Percentiles rank a stretch among this genome's conserved stretches.
phyloP scores from a whole-genome alignment of 2,329 filamentous ascomycete species.

The Sporothrix mexicana region DNA sequence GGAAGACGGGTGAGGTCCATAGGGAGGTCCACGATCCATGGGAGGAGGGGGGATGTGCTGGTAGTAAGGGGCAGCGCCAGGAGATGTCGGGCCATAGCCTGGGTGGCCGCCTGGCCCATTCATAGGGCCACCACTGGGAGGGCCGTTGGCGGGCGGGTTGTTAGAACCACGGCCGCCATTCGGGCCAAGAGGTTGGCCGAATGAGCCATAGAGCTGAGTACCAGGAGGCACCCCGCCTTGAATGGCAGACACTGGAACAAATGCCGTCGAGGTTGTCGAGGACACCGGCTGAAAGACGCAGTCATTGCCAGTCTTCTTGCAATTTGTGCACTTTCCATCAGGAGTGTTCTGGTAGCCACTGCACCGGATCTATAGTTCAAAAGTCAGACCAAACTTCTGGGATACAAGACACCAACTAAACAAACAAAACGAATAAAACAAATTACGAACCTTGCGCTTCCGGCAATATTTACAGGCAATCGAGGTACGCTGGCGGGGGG shows the following conservation, averaged over 20 bases:
- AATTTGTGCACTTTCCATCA: conserved; percentile 66
- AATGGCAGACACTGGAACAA: conserved; percentile 64
- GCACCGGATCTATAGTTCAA: conserved; percentile 59
- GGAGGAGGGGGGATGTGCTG: conserved; percentile 20
- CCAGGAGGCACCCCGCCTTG: conserved; percentile 64
- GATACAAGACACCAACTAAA: background rate
- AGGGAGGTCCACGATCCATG: conserved; percentile 30
- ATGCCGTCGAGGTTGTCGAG: conserved; percentile 59
- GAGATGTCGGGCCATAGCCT: conserved; percentile 40
- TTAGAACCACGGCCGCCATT: conserved; percentile 37
- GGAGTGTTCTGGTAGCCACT: conserved; percentile 65
- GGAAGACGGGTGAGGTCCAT: conserved; percentile 17
- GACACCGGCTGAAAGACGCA: conserved; percentile 67
- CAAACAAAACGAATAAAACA: background rate
- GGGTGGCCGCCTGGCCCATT: conserved; percentile 31
- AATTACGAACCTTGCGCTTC: conserved; percentile 60
- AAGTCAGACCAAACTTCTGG: conserved; percentile 37
- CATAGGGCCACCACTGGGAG: conserved; percentile 35
- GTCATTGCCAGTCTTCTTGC: conserved; percentile 66
- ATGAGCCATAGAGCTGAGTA: conserved; percentile 62
- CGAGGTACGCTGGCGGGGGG: conserved; percentile 63
- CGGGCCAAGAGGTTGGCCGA: conserved; percentile 57
- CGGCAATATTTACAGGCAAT: conserved; percentile 66
- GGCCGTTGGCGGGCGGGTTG: conserved; percentile 33
- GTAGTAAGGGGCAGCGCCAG: conserved; percentile 33